Evolutionary conservation across 1,139 yeast genomes (phyloP).

Genomic region (Citeromyces siamensis): DNA sequence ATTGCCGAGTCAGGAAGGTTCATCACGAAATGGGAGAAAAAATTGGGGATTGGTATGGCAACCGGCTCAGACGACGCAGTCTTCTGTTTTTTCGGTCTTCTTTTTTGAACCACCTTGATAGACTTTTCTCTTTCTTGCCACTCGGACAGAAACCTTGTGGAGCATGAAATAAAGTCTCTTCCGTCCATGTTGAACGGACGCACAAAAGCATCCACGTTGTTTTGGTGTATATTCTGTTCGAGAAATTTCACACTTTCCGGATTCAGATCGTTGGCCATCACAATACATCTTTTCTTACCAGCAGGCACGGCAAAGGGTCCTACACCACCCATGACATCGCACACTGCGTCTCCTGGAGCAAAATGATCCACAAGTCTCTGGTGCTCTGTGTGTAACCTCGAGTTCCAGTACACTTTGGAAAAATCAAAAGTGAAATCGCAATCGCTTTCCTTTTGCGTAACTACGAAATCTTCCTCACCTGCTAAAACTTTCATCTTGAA

Average conservation of each 20-base stretch:
- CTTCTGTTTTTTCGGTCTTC: slow-evolving; percentile 16
- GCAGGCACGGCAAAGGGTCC: slow-evolving; percentile 98
- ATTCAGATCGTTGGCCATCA: slow-evolving; percentile 86
- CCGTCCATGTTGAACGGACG: slow-evolving; percentile 70
- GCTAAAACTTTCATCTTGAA: slow-evolving; percentile 92
- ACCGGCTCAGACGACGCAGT: slow-evolving; percentile 18
- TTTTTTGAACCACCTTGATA: slow-evolving; percentile 14
- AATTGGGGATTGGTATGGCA: slow-evolving; percentile 38
- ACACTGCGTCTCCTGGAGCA: slow-evolving; percentile 48
- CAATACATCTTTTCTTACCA: slow-evolving; percentile 69
- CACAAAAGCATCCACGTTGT: slow-evolving; percentile 53
- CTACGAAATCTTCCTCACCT: slow-evolving; percentile 61
- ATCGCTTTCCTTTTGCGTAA: slow-evolving; percentile 81
- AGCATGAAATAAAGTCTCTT: slow-evolving; percentile 55
- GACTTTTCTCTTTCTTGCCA: slow-evolving; percentile 28
- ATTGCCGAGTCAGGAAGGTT: slow-evolving; percentile 91
- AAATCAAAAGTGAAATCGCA: slow-evolving; percentile 84
- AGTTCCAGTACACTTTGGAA: slow-evolving; percentile 94
- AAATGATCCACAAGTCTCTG: slow-evolving; percentile 61
- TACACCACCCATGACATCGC: slow-evolving; percentile 97
- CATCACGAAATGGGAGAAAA: slow-evolving; percentile 75
- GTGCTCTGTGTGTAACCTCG: slow-evolving; percentile 90
- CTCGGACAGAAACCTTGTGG: slow-evolving; percentile 37
- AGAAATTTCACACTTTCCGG: slow-evolving; percentile 74
- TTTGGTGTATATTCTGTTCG: slow-evolving; percentile 46